Base-by-base conservation (phyloP, 805 yeast species). In the Priceomyces haplophilus region DNA sequence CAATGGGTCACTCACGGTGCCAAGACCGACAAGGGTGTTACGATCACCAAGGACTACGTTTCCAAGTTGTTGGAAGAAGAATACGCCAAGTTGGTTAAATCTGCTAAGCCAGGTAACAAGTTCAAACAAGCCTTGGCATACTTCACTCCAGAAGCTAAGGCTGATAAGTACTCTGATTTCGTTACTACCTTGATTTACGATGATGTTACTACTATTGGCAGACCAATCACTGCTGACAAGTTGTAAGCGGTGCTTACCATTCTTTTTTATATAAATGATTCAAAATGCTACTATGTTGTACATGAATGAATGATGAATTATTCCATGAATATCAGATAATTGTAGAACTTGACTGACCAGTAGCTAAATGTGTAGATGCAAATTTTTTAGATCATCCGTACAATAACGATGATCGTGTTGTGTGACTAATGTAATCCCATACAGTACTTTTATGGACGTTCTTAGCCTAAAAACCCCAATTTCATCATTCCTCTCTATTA, bases 1-100 rank as follows among this genome's bases (percentile, higher is more conserved):
- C 88, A 87, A 60, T 85, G 95, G 95, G 85, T 82, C 40, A 83
- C 80, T 45, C 90, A 85, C 60, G 78, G 79, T 35, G 84, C 80
- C 35, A 66, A 59, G 43, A 73, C 79, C 42, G 87, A 83, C 54
- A 72, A 80, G 19, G 82, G 82, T 38, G 74, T 69, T 41, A 66
- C 55, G 20, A 73, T 85, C 27, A 81, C 86, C 43, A 76, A 85
- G 41, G 80, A 77, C 30, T 76, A 79, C 53, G 80, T 84, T 38
- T 56, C 72, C 30, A 62, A 67, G 49, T 69, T 83, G 50, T 75
- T 85, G 56, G 73, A 77, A 34, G 83, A 79, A 51, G 86, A 82
- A 63, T 83, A 77, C 50, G 72, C 67, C 21, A 73, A 76, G 55
- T 69, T 80, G 57, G 67, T 69, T 21, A 50, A 63, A 40, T 44